A percentile compares a stretch with the other conserved stretches of the same genome.
Conservation (phyloP, 495 filamentous ascomycete species). For the Cetradonia linearis region DNA sequence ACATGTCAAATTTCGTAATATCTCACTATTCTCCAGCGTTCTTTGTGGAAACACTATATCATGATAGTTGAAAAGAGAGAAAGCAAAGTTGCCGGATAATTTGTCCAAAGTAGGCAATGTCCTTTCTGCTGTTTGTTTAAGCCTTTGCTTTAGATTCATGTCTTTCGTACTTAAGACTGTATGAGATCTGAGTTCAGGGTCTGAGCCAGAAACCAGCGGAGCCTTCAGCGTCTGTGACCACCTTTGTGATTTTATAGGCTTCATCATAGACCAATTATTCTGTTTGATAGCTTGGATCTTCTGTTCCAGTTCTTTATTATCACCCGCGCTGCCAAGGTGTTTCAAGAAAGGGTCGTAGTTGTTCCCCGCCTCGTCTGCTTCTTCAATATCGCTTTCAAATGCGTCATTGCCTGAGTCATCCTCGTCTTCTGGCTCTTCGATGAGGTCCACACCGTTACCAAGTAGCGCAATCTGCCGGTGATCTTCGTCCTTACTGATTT, state of each 20-base stretch:
- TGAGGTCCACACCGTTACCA: conserved; percentile 36
- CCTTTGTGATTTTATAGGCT: not conserved
- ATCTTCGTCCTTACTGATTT: conserved; percentile 39
- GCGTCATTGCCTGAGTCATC: conserved; percentile 26
- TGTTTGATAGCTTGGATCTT: conserved; percentile 43
- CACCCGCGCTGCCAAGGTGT: conserved; percentile 61
- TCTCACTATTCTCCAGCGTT: conserved; percentile 50
- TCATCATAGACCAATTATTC: conserved; percentile 45
- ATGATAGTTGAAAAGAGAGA: conserved; percentile 57
- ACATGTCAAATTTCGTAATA: conserved; percentile 60
- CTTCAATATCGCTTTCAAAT: conserved; percentile 29
- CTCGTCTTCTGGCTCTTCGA: conserved; percentile 27
- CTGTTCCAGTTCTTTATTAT: conserved; percentile 39
- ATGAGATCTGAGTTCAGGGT: not conserved
- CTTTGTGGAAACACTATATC: conserved; percentile 73
- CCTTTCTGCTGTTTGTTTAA: conserved; percentile 31
- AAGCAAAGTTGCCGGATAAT: conserved; percentile 30
- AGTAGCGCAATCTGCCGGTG: conserved; percentile 17
- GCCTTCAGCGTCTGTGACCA: conserved; percentile 1
- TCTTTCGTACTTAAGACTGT: not conserved
- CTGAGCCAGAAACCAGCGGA: not conserved
- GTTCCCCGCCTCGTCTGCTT: conserved; percentile 41
- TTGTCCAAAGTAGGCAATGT: conserved; percentile 31
- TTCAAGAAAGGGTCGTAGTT: conserved; percentile 63
- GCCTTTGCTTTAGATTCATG: conserved; percentile 39